These are phyloP conservation scores for Gomphus bonarii DNA, from an alignment of 1,284 basidiomycete species.

Conservation along the genomic window DNA sequence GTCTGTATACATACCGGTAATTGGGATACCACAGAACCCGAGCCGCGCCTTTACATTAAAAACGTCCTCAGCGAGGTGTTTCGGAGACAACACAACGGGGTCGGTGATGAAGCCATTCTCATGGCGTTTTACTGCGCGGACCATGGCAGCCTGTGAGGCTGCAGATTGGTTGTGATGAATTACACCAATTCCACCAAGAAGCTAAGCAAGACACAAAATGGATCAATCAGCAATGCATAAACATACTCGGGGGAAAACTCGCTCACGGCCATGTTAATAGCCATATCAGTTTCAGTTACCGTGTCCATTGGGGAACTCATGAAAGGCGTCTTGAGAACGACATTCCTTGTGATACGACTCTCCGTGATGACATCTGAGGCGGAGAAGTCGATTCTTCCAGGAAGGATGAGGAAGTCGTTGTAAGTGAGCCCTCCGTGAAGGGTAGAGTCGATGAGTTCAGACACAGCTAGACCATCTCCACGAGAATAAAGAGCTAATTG, in stretches of 20 bases:
- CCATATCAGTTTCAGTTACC: conserved; percentile 96
- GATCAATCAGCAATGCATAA: background rate
- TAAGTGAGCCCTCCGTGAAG: conserved; percentile 93
- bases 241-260: conserved; percentile 12
- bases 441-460: conserved; percentile 85
- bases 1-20: conserved; percentile 64
- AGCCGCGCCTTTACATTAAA: conserved; percentile 87
- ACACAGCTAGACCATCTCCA: conserved; percentile 80
- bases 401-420: conserved; percentile 88
- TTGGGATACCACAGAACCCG: conserved; percentile 96
- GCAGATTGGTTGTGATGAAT: conserved; percentile 97
- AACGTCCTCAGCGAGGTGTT: conserved; percentile 80
- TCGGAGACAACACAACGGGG: conserved; percentile 78
- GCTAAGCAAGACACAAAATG: conserved; percentile 30
- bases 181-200: conserved; percentile 94
- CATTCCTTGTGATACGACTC: conserved; percentile 84
- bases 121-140: conserved; percentile 94
- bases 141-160: conserved; percentile 89
- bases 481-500: conserved; percentile 65
- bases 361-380: conserved; percentile 78
- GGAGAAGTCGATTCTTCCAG: conserved; percentile 95
- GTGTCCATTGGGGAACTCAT: conserved; percentile 99
- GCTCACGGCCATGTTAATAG: conserved; percentile 85
- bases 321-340: conserved; percentile 92
- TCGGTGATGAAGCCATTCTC: conserved; percentile 99